Evolutionary conservation across 768 basidiomycete genomes (phyloP), one percentile per base, ranked within the genome.

Genomic region (Exsudoporus frostii): DNA sequence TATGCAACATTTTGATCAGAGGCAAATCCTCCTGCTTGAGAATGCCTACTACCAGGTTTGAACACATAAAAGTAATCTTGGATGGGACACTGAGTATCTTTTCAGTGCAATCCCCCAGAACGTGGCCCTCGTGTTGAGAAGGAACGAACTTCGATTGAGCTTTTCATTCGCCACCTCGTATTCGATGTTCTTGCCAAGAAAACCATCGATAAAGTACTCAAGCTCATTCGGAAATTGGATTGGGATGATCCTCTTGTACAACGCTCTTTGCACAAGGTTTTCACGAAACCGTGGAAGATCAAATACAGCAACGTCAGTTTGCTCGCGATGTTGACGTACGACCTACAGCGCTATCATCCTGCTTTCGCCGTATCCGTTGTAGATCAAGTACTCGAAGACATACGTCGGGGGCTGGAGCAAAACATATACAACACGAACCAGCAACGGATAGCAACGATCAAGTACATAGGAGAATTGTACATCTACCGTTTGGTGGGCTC

Each of bases 231-330:
- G 44, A 98, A 96, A 71, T 79, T 98, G 42, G 88, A 98, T 63
- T 99, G 97, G 97, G 91, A 96, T n/a, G 85, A 92, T 66, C 68
- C 73, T 7, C 55, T 71, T 22, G 65, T 88, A 29, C 79, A 80
- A 36, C 78, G 78, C 25, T 81, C 80, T 22, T 76, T 98, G 7
- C 85, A 88, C 73, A 90, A 91, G 65, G 83, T 91, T 37, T 99
- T 99, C 74, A 91, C 90, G n/a, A 96, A 97, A 64, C 90, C 96
- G 3, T 97, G 96, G 94, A 98, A 98, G 68, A 82, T 98, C 73
- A 96, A 93, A 64, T 98, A 88, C 65, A 79, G 86, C 54, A 96
- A 91, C 64, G 83, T 99, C 61, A 81, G 86, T 51, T 78, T 97
- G 27, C 76, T 98, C 45, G 95, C 97, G 11, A 96, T 97, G 83